These are phyloP conservation scores for Lachancea sp. DNA, from an alignment of 805 yeast species.

Conservation along the genomic window DNA sequence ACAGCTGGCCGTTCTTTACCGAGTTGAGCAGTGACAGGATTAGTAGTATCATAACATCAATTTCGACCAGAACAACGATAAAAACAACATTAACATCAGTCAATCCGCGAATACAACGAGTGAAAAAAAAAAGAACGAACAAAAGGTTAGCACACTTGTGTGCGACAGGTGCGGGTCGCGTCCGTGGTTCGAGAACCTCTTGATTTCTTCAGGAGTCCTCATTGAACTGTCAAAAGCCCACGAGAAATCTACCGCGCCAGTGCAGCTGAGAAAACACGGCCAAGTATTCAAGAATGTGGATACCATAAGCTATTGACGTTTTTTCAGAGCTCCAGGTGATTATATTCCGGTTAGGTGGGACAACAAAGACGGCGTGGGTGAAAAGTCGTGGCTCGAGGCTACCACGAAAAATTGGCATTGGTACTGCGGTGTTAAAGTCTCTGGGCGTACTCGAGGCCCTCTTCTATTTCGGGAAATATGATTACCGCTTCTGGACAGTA, in stretches of 20 bases:
- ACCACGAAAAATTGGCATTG: background rate
- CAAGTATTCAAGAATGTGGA: background rate
- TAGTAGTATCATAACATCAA: background rate
- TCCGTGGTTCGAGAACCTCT: background rate
- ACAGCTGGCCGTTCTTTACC: background rate
- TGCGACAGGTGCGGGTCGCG: background rate
- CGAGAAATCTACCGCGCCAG: background rate
- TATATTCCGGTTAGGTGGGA: background rate
- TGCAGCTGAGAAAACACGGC: background rate
- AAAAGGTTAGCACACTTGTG: background rate
- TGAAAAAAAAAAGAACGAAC: too few relatives aligned
- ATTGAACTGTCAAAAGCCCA: background rate
- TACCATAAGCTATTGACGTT: too few relatives aligned
- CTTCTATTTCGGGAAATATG: background rate
- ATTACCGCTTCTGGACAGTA: background rate
- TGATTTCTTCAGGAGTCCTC: too few relatives aligned
- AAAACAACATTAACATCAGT: background rate
- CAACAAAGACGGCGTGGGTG: background rate
- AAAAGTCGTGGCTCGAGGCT: background rate
- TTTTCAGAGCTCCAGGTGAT: background rate
- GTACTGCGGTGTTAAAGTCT: too few relatives aligned
- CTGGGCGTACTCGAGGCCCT: too few relatives aligned
- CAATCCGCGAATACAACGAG: too few relatives aligned
- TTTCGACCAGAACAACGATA: background rate
- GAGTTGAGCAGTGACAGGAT: background rate